phyloP scores from a whole-genome alignment of 768 basidiomycete genomes.

The Kwoniella dendrophila region DNA sequence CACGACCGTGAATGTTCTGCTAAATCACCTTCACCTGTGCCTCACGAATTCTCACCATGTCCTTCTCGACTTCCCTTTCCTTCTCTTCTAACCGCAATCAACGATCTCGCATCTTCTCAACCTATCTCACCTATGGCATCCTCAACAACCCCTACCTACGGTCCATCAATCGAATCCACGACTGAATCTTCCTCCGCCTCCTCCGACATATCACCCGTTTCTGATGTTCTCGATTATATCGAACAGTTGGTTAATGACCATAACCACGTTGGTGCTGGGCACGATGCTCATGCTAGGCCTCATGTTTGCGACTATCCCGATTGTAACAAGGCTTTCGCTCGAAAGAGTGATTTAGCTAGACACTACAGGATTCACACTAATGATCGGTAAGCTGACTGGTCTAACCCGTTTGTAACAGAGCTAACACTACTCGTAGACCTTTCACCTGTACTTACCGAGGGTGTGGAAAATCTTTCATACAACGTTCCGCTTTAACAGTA shows the following conservation, averaged over 20 bases:
- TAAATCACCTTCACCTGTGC: neutral
- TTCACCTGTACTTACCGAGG: constrained; percentile 38
- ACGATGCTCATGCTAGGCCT: constrained; percentile 39
- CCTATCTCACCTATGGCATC: neutral
- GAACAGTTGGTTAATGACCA: constrained; percentile 48
- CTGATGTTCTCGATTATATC: neutral
- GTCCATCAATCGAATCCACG: neutral
- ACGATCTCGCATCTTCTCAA: neutral
- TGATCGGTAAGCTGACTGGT: constrained; percentile 53
- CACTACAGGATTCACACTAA: constrained; percentile 59
- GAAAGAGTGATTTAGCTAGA: constrained; percentile 57
- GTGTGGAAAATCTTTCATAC: constrained; percentile 53
- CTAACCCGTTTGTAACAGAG: neutral
- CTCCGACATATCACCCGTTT: neutral
- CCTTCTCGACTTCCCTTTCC: constrained; percentile 5
- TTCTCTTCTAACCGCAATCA: neutral
- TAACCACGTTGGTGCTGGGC: constrained; percentile 40
- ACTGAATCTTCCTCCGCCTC: neutral
- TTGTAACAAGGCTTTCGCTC: constrained; percentile 57
- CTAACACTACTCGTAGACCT: constrained; percentile 35
- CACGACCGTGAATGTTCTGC: constrained; percentile 1
- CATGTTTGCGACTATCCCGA: constrained; percentile 39
- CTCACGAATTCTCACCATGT: neutral
- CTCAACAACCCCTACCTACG: neutral
- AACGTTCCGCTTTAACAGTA: constrained; percentile 54